Percentiles rank a stretch among this genome's conserved stretches.
phyloP scores from a whole-genome alignment of 1,139 yeast genomes.

The Scheffersomyces cryptocercus region DNA sequence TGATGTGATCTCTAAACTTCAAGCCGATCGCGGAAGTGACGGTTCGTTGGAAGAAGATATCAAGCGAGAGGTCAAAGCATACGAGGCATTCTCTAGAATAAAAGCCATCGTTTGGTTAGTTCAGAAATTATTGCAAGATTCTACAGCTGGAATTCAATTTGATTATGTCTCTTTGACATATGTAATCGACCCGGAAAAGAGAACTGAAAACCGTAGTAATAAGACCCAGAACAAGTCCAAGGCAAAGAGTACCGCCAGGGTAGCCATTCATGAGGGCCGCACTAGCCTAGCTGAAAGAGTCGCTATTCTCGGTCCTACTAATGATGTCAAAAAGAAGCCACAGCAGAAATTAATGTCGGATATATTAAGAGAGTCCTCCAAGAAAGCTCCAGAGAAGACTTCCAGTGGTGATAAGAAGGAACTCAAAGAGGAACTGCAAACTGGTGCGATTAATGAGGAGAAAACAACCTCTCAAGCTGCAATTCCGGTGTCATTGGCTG shows the following conservation, averaged over 20 bases:
- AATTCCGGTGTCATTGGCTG: slow-evolving; percentile 24
- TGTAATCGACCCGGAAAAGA: not conserved
- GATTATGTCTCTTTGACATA: too few relatives aligned
- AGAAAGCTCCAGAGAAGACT: not conserved
- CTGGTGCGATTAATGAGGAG: too few relatives aligned
- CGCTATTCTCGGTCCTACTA: not conserved
- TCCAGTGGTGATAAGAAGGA: not conserved
- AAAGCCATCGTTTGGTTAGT: slow-evolving; percentile 14
- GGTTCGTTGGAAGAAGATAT: slow-evolving; percentile 4
- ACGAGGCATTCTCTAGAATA: slow-evolving; percentile 26
- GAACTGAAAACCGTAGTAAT: not conserved
- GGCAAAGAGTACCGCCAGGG: not conserved
- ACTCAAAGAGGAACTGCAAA: not conserved
- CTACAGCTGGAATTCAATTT: not conserved
- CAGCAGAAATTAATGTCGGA: slow-evolving; percentile 4
- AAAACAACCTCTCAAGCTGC: not conserved
- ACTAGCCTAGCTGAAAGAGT: too few relatives aligned
- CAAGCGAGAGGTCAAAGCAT: slow-evolving; percentile 13
- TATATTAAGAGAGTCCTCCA: not conserved
- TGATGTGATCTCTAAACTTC: slow-evolving; percentile 7
- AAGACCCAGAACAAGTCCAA: not conserved
- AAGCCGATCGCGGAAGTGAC: slow-evolving; percentile 3
- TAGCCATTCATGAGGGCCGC: too few relatives aligned
- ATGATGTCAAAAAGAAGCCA: slow-evolving; percentile 3
- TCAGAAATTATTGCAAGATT: not conserved